A percentile compares a stretch with the other conserved stretches of the same genome.
phyloP scores from a whole-genome alignment of 352 stramenopile genomes.

The Globisporangium sylvaticum region DNA sequence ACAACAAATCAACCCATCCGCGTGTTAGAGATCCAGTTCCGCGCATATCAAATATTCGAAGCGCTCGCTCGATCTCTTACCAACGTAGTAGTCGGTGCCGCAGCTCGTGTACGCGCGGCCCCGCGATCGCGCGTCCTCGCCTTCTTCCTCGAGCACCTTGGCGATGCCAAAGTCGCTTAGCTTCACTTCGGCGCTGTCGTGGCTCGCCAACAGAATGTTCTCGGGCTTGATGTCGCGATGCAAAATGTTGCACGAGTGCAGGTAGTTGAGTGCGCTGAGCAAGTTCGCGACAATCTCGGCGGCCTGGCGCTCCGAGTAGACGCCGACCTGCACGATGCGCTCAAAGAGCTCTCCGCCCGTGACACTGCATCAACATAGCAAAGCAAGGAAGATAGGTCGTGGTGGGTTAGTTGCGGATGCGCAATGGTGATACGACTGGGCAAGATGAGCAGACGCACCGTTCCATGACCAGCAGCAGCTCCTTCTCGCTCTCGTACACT shows the following conservation, averaged over 20 bases:
- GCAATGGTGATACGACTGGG: background rate
- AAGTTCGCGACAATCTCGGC: constrained; percentile 73
- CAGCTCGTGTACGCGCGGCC: constrained; percentile 84
- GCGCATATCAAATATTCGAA: constrained; percentile 1
- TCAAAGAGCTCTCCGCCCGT: constrained; percentile 84
- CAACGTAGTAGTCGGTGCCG: constrained; percentile 86
- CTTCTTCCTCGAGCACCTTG: constrained; percentile 80
- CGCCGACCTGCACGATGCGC: constrained; percentile 73
- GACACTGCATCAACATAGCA: constrained; percentile 33
- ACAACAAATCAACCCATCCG: background rate
- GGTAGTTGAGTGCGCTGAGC: constrained; percentile 63
- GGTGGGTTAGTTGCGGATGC: background rate
- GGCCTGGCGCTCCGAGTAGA: constrained; percentile 80
- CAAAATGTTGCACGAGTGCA: constrained; percentile 80
- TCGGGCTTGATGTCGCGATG: constrained; percentile 84
- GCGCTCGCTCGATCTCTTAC: constrained; percentile 21
- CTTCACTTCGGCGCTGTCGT: constrained; percentile 74
- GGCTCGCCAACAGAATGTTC: constrained; percentile 74
- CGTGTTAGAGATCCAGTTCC: background rate
- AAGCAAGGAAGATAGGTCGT: background rate
- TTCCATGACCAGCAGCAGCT: constrained; percentile 87
- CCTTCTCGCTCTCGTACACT: constrained; percentile 84
- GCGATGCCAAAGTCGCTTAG: constrained; percentile 83
- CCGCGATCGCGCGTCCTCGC: constrained; percentile 62
- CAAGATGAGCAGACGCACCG: constrained; percentile 26